phyloP scores from a whole-genome alignment of 208 protist species.

The Histomonas meleagridis region DNA sequence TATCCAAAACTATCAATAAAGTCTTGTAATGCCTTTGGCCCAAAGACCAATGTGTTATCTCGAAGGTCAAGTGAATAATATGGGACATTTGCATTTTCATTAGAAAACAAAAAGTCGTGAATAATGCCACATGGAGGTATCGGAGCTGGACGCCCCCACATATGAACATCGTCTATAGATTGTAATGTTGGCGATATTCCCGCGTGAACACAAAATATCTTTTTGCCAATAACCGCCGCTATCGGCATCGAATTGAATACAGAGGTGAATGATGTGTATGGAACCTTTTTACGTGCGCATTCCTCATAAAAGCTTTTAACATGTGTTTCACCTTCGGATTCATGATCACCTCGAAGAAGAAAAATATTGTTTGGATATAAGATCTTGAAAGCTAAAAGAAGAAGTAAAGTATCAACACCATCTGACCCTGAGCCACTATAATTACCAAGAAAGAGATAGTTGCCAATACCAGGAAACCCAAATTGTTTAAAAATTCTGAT shows the following conservation, averaged over 20 bases:
- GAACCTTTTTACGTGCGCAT: background rate
- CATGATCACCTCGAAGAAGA: background rate
- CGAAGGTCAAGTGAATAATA: background rate
- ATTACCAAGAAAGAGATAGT: background rate
- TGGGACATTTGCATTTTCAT: background rate
- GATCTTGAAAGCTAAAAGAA: background rate
- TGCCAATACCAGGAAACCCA: background rate
- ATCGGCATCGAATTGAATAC: background rate
- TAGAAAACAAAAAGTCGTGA: background rate
- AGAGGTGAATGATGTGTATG: background rate
- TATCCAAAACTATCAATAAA: background rate
- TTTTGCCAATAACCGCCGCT: background rate
- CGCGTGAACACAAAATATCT: background rate
- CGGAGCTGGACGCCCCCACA: background rate
- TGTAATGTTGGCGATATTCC: background rate
- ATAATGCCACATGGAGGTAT: background rate
- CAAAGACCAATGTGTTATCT: background rate
- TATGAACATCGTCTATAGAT: background rate
- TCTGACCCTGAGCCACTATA: background rate
- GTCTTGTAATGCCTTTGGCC: background rate
- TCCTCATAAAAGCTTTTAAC: too few species aligned
- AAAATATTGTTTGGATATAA: background rate
- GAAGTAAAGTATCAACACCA: background rate
- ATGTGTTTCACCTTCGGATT: background rate
- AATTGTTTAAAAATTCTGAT: slow-evolving; percentile 94